A percentile compares a stretch with the other conserved stretches of the same genome.
Evolutionary conservation across 257 asterid species (phyloP).

Genomic region (Solanum stenotomum): DNA sequence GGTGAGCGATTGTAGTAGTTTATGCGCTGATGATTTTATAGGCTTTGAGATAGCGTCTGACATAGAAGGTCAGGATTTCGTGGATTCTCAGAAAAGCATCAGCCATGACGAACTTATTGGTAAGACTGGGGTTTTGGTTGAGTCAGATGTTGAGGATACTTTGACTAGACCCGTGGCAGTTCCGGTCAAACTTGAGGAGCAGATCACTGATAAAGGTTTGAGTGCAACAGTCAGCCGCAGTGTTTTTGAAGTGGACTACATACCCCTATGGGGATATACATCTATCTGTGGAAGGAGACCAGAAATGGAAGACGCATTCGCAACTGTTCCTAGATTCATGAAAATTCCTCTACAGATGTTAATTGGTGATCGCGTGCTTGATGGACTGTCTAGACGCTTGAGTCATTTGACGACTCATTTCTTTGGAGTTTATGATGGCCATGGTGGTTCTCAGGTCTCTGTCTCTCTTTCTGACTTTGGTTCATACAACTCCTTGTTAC

Average conservation of each 20-base stretch:
- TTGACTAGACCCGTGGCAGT: slow-evolving; percentile 20
- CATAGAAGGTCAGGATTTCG: slow-evolving; percentile 16
- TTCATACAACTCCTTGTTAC: neutral
- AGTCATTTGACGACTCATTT: slow-evolving; percentile 81
- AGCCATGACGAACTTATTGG: slow-evolving; percentile 30
- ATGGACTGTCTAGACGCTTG: slow-evolving; percentile 35
- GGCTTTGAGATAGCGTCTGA: slow-evolving; percentile 35
- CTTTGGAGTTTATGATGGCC: slow-evolving; percentile 97
- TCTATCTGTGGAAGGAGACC: slow-evolving; percentile 89
- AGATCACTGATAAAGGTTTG: slow-evolving; percentile 18
- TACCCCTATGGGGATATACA: slow-evolving; percentile 80
- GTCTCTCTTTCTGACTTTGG: neutral
- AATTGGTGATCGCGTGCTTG: slow-evolving; percentile 39
- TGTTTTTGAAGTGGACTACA: slow-evolving; percentile 73
- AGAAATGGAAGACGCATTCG: slow-evolving; percentile 88
- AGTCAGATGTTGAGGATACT: slow-evolving; percentile 13
- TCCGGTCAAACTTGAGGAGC: slow-evolving; percentile 19
- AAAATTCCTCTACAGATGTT: slow-evolving; percentile 61
- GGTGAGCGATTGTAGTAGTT: slow-evolving; percentile 76
- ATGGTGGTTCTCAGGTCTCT: slow-evolving; percentile 89
- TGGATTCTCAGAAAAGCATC: slow-evolving; percentile 28
- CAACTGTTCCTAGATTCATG: slow-evolving; percentile 60
- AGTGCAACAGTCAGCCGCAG: slow-evolving; percentile 39
- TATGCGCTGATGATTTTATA: slow-evolving; percentile 74
- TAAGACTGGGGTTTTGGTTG: slow-evolving; percentile 10